These are phyloP conservation scores for Jamesozyma piceae DNA, from an alignment of 805 yeast genomes.

Conservation along the genomic window DNA sequence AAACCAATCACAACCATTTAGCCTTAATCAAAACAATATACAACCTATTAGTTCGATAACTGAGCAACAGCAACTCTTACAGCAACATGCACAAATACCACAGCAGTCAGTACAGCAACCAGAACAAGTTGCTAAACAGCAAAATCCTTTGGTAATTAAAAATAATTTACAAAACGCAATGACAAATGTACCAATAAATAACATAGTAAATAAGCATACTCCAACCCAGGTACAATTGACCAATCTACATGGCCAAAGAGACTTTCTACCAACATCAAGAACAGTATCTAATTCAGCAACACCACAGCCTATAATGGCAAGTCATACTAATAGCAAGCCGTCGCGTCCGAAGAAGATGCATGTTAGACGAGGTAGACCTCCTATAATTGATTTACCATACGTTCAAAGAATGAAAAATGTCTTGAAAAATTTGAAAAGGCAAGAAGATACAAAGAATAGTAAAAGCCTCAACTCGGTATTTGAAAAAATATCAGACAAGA, in stretches of 20 bases:
- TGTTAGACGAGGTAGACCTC: constrained; percentile 30
- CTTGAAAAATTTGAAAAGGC: constrained; percentile 69
- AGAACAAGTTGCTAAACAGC: background rate
- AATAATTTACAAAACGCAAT: background rate
- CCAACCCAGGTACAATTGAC: background rate
- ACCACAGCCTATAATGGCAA: constrained; percentile 14
- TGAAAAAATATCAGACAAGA: constrained; percentile 82
- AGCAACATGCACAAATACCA: background rate
- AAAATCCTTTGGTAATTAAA: background rate
- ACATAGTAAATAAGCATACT: background rate
- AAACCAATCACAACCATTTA: background rate
- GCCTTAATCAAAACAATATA: background rate
- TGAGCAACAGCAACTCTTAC: background rate
- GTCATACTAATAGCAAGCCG: background rate
- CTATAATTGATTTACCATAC: constrained; percentile 37
- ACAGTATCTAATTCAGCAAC: constrained; percentile 2
- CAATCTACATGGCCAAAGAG: background rate
- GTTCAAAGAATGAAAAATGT: constrained; percentile 87
- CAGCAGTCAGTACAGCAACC: background rate
- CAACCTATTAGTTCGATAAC: background rate
- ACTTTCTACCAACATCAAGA: background rate
- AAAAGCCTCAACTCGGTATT: constrained; percentile 52
- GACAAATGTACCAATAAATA: background rate
- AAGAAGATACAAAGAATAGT: constrained; percentile 43
- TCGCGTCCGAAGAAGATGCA: constrained; percentile 15